phyloP scores from a whole-genome alignment of 371 early-diverging fungal genomes.

The Mucor velutinosus region DNA sequence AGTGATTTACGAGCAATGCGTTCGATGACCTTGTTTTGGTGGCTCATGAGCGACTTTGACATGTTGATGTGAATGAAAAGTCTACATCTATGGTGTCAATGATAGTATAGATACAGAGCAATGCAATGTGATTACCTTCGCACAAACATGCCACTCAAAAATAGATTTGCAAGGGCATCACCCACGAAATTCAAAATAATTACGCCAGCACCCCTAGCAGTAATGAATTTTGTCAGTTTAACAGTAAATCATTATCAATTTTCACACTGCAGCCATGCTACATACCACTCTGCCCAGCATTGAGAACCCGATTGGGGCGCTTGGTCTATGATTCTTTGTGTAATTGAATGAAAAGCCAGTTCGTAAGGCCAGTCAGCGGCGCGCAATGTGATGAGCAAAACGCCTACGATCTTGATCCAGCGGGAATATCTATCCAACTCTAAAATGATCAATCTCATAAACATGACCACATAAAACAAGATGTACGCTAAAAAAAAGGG shows the following conservation, averaged over 20 bases:
- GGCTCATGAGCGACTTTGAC: slow-evolving; percentile 28
- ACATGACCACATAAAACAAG: slow-evolving; percentile 46
- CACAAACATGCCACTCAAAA: slow-evolving; percentile 54
- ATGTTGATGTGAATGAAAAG: slow-evolving; percentile 38
- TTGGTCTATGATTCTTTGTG: slow-evolving; percentile 17
- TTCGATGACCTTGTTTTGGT: slow-evolving; percentile 38
- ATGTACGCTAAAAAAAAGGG: slow-evolving; percentile 24
- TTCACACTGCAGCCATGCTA: slow-evolving; percentile 3
- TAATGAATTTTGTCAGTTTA: not conserved
- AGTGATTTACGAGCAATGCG: slow-evolving; percentile 45
- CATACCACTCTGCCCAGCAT: slow-evolving; percentile 54
- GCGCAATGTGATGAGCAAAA: slow-evolving; percentile 36
- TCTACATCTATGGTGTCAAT: slow-evolving; percentile 13
- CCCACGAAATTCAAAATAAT: slow-evolving; percentile 48
- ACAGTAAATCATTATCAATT: not conserved
- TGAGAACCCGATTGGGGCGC: slow-evolving; percentile 26
- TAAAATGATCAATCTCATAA: slow-evolving; percentile 46
- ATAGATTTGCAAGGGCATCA: slow-evolving; percentile 48
- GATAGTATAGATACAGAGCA: not conserved
- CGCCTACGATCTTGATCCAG: slow-evolving; percentile 43
- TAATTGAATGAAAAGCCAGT: slow-evolving; percentile 30
- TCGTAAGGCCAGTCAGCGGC: slow-evolving; percentile 56
- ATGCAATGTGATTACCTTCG: slow-evolving; percentile 24
- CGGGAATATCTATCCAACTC: slow-evolving; percentile 36
- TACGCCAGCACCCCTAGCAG: slow-evolving; percentile 43